phyloP scores from a whole-genome alignment of 441 rosid genomes.

The Populus hybrid region DNA sequence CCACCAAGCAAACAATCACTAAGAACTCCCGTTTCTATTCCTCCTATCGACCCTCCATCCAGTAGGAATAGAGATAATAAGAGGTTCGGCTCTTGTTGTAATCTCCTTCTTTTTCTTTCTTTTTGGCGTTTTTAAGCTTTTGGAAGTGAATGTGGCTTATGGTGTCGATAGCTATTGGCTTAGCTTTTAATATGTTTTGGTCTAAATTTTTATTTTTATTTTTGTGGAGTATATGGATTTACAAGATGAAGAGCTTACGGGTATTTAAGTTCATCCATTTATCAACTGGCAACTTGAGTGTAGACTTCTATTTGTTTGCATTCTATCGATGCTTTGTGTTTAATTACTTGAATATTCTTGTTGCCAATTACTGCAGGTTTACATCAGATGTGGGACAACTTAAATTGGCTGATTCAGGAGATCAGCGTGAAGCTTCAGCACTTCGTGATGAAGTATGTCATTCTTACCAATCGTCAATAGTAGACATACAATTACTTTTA shows the following conservation, averaged over 20 bases:
- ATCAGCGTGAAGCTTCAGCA: slow-evolving; percentile 79
- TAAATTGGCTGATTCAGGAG: slow-evolving; percentile 45
- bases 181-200: neutral
- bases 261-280: neutral
- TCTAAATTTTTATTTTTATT: no score
- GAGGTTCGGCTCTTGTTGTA: slow-evolving; percentile 32
- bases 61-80: slow-evolving; percentile 36
- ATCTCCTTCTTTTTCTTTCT: neutral
- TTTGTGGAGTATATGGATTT: slow-evolving; percentile 2
- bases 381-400: slow-evolving; percentile 39
- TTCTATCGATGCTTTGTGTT: neutral
- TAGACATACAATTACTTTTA: neutral
- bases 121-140: no score
- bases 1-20: slow-evolving; percentile 51
- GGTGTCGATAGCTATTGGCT: neutral
- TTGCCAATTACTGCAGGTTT: slow-evolving; percentile 45
- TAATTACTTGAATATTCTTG: slow-evolving; percentile 1
- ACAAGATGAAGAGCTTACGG: neutral
- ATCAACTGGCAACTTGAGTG: neutral
- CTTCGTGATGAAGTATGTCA: slow-evolving; percentile 85
- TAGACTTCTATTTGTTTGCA: neutral
- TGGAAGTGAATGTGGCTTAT: neutral
- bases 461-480: slow-evolving; percentile 14
- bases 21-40: slow-evolving; percentile 51
- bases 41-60: slow-evolving; percentile 54